phyloP scores from a whole-genome alignment of 202 grass and related monocot genomes.

The Cymbopogon flexuosus region DNA sequence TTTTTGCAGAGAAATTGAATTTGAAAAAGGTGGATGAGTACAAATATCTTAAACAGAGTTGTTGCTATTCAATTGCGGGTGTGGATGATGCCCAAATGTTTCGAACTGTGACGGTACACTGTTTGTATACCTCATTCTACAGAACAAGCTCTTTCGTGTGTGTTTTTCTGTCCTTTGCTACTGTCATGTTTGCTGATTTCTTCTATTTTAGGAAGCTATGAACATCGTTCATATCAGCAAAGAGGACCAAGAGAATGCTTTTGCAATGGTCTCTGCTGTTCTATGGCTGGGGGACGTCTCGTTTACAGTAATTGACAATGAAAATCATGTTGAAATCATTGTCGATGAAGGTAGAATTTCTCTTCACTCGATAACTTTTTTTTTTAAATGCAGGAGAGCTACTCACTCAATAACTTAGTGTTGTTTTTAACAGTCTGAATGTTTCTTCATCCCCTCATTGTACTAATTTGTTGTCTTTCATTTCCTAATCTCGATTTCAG shows the following conservation, averaged over 20 bases:
- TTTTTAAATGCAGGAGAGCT: background rate
- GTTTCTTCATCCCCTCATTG: background rate
- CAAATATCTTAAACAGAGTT: constrained; percentile 95
- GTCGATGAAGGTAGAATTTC: constrained; percentile 78
- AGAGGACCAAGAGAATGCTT: constrained; percentile 85
- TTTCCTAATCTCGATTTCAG: constrained; percentile 3
- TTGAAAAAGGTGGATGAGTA: constrained; percentile 85
- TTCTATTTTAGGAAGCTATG: constrained; percentile 77
- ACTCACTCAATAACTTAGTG: background rate
- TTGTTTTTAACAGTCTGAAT: background rate
- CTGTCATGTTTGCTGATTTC: constrained; percentile 35
- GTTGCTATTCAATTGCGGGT: constrained; percentile 76
- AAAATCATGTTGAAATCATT: constrained; percentile 89
- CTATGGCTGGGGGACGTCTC: constrained; percentile 92
- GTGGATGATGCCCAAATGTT: constrained; percentile 97
- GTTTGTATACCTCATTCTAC: constrained; percentile 20
- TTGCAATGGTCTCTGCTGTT: constrained; percentile 73
- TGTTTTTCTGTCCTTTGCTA: constrained; percentile 8
- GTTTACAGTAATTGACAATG: constrained; percentile 82
- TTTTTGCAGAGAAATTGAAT: constrained; percentile 80
- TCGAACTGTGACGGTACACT: constrained; percentile 57
- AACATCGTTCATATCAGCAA: constrained; percentile 90
- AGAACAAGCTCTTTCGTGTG: constrained; percentile 1
- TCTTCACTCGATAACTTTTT: background rate
- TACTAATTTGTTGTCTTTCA: constrained; percentile 6